These are phyloP conservation scores for Rhamnella rubrinervis DNA, from an alignment of 331 rosid genomes.

Conservation along the genomic window DNA sequence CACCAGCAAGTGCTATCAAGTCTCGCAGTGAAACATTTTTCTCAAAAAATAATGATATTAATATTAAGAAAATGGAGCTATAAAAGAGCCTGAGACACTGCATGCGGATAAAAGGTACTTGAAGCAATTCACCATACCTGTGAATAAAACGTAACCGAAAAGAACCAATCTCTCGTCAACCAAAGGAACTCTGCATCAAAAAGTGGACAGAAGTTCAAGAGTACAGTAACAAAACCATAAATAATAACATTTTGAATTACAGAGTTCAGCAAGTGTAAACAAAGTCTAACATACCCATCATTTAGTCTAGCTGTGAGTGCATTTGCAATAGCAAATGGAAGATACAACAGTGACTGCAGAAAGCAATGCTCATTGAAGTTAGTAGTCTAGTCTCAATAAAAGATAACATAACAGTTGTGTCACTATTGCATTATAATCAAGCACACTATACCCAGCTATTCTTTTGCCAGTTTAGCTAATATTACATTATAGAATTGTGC, in stretches of 20 bases:
- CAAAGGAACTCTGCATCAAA: constrained; percentile 64
- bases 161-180: constrained; percentile 83
- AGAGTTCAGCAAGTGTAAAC: constrained; percentile 19
- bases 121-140: constrained; percentile 43
- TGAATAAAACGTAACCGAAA: constrained; percentile 63
- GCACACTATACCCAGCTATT: too few species aligned
- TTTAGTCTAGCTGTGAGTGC: constrained; percentile 76
- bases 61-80: too few species aligned
- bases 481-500: too few species aligned
- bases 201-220: constrained; percentile 24
- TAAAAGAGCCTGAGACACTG: too few species aligned
- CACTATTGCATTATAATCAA: neutral
- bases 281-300: constrained; percentile 69
- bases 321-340: constrained; percentile 90
- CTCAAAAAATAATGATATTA: too few species aligned
- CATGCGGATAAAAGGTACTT: too few species aligned
- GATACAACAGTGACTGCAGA: constrained; percentile 79
- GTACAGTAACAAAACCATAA: constrained; percentile 10
- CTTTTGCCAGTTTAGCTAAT: too few species aligned
- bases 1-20: neutral
- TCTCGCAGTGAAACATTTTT: too few species aligned
- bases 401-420: neutral
- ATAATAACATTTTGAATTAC: neutral
- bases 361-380: constrained; percentile 12
- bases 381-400: neutral